Conservation (phyloP, 768 basidiomycete genomes). For the Hygrocybe punicea region DNA sequence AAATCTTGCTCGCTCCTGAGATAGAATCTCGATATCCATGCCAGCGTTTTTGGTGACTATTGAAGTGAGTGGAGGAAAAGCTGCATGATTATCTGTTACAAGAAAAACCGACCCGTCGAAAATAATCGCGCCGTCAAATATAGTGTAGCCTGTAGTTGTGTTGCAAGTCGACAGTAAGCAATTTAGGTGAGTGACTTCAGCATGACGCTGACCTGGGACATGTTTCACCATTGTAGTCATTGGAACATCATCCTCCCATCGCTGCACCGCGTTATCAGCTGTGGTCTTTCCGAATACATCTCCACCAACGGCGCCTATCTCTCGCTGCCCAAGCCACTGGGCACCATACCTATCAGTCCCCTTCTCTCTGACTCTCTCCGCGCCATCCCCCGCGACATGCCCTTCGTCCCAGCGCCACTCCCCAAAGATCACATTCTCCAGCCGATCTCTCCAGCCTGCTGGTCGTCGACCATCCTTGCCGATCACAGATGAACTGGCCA, state of each 20-base stretch:
- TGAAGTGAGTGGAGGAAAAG: constrained; percentile 54
- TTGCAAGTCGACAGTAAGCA: neutral
- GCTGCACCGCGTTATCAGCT: constrained; percentile 51
- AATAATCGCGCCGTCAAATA: constrained; percentile 79
- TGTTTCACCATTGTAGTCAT: constrained; percentile 57
- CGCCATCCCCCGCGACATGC: constrained; percentile 55
- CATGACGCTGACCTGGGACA: constrained; percentile 50
- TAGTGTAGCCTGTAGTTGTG: constrained; percentile 62
- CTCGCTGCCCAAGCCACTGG: constrained; percentile 41
- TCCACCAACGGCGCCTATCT: constrained; percentile 6
- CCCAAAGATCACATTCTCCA: constrained; percentile 66
- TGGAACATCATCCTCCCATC: constrained; percentile 58
- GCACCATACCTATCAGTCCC: constrained; percentile 35
- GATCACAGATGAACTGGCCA: constrained; percentile 37
- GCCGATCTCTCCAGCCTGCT: constrained; percentile 50
- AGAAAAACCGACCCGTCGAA: constrained; percentile 69
- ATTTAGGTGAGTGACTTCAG: neutral
- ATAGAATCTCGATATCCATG: constrained; percentile 44
- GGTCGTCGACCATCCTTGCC: constrained; percentile 48
- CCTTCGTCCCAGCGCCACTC: constrained; percentile 65
- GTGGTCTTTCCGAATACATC: constrained; percentile 32
- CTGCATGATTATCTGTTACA: constrained; percentile 60
- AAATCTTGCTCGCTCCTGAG: constrained; percentile 45
- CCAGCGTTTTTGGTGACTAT: constrained; percentile 49
- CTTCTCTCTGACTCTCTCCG: constrained; percentile 44